Conservation (phyloP, 2,329 filamentous ascomycete genomes). For the Aspergillus luchuensis region DNA sequence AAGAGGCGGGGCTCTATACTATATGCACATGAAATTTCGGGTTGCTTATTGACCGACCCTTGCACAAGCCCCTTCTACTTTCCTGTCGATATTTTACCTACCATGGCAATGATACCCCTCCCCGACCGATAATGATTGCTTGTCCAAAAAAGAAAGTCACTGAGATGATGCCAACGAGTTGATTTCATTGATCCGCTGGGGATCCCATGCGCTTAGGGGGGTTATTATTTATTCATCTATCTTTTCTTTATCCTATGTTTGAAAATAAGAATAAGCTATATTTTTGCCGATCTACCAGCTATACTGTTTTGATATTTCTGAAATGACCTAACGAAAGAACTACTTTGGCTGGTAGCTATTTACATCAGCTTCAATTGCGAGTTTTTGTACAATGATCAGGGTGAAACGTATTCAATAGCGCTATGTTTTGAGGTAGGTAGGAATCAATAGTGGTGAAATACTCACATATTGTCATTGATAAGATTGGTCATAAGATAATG, state of each 20-base stretch:
- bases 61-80: neutral
- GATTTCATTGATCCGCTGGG: neutral
- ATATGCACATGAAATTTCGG: too few species aligned
- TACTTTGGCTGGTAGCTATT: too few species aligned
- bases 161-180: constrained; percentile 3
- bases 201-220: neutral
- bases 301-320: neutral
- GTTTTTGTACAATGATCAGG: too few species aligned
- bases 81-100: constrained; percentile 7
- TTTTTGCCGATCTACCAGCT: neutral
- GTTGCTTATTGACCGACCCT: neutral
- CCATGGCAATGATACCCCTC: constrained; percentile 12
- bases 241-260: neutral
- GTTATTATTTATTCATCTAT: neutral
- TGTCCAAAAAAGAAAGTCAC: neutral
- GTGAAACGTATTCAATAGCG: too few species aligned
- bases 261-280: neutral
- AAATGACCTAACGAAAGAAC: too few species aligned
- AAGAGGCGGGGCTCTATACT: constrained; percentile 36
- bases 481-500: too few species aligned
- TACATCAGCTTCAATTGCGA: too few species aligned
- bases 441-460: too few species aligned
- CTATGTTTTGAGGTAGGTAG: too few species aligned
- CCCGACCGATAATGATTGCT: constrained; percentile 4
- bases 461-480: too few species aligned